Conservation (phyloP, 1,284 basidiomycete genomes). For the Meira nashicola region DNA sequence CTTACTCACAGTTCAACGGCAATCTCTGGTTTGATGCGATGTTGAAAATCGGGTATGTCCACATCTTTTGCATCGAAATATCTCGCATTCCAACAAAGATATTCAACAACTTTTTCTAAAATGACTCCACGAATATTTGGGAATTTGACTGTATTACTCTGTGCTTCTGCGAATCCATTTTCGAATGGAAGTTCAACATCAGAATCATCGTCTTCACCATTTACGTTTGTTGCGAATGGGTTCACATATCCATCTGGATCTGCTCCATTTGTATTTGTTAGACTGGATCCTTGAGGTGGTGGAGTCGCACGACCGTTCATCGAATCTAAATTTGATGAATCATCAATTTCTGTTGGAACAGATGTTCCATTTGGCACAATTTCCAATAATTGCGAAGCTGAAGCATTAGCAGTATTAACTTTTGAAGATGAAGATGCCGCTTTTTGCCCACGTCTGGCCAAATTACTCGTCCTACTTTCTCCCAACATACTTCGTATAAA, state of each 20-base stretch:
- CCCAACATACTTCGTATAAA: conserved; percentile 43
- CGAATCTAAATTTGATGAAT: not conserved
- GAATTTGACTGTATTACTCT: not conserved
- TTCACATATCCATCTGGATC: conserved; percentile 6
- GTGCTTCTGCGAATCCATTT: conserved; percentile 14
- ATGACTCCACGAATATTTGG: conserved; percentile 50
- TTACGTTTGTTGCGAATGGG: not conserved
- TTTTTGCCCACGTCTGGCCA: not conserved
- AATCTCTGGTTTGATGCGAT: conserved; percentile 72
- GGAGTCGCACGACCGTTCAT: not conserved
- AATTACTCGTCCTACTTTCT: conserved; percentile 1
- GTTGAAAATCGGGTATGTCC: conserved; percentile 71
- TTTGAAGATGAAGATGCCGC: not conserved
- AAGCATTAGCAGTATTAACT: too few species aligned
- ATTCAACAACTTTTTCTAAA: conserved; percentile 75
- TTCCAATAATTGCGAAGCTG: too few species aligned
- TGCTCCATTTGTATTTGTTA: not conserved
- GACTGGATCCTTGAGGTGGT: not conserved
- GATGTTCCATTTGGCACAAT: too few species aligned
- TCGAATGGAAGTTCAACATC: not conserved
- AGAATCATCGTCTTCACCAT: not conserved
- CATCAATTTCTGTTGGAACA: not conserved
- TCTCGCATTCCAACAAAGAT: conserved; percentile 70
- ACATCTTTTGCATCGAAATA: conserved; percentile 64
- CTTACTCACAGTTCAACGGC: conserved; percentile 71